phyloP scores from a whole-genome alignment of 176 grass and related monocot genomes.

The Lolium multiflorum region DNA sequence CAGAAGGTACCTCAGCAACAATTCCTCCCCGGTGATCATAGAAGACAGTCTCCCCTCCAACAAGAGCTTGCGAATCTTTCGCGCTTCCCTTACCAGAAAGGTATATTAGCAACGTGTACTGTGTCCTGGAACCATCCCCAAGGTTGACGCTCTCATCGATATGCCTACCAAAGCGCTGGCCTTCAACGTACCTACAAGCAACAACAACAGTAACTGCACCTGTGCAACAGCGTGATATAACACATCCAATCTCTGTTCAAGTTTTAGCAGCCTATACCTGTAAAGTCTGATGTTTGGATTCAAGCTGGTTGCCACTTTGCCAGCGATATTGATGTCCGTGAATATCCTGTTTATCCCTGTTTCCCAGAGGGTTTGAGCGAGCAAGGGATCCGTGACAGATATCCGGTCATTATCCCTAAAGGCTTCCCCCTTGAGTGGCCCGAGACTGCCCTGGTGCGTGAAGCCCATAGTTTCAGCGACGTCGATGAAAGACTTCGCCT shows the following conservation, averaged over 20 bases:
- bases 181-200: conserved; percentile 73
- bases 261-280: conserved; percentile 51
- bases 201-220: background rate
- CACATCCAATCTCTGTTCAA: background rate
- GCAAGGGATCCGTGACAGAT: conserved; percentile 73
- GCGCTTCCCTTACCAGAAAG: conserved; percentile 65
- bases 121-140: conserved; percentile 63
- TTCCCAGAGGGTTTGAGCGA: conserved; percentile 89
- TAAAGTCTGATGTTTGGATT: conserved; percentile 97
- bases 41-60: conserved; percentile 94
- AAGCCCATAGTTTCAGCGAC: conserved; percentile 73
- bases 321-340: conserved; percentile 65
- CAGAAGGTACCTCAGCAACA: conserved; percentile 80
- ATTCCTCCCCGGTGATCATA: conserved; percentile 79
- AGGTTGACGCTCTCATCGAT: conserved; percentile 81
- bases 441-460: conserved; percentile 82
- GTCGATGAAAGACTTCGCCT: conserved; percentile 80
- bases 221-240: background rate
- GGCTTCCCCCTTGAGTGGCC: conserved; percentile 82
- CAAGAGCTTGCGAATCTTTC: conserved; percentile 68
- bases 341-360: conserved; percentile 78
- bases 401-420: conserved; percentile 93
- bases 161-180: conserved; percentile 90
- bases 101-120: conserved; percentile 87
- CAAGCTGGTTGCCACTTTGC: conserved; percentile 66